Evolutionary conservation across 768 basidiomycete species (phyloP).

Genomic region (Suillus spraguei): DNA sequence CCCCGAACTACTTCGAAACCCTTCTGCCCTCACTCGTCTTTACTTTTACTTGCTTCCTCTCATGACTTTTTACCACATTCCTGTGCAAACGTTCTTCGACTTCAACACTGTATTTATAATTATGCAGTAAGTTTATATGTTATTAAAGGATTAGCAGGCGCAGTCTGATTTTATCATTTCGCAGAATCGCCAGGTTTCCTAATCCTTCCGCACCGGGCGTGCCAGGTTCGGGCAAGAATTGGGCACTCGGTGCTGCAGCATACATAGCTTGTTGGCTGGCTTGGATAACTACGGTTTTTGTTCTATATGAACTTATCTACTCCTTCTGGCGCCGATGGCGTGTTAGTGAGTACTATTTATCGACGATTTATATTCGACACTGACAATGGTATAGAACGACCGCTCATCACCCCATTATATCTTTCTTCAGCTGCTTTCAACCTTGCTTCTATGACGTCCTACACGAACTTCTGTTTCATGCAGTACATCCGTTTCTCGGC

Average conservation of each 20-base stretch:
- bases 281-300: conserved; percentile 71
- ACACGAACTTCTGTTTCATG: conserved; percentile 83
- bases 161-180: conserved; percentile 6
- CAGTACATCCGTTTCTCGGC: conserved; percentile 77
- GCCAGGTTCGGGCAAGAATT: conserved; percentile 72
- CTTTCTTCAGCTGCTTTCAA: conserved; percentile 79
- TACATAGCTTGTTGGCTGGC: conserved; percentile 82
- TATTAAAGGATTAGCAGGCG: background rate
- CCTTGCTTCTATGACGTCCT: conserved; percentile 76
- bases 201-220: conserved; percentile 69
- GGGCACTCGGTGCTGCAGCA: conserved; percentile 81
- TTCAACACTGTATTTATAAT: conserved; percentile 87
- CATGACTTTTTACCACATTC: conserved; percentile 70
- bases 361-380: conserved; percentile 22
- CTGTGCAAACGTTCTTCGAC: conserved; percentile 83
- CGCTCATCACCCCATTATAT: conserved; percentile 81
- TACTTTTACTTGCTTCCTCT: conserved; percentile 75
- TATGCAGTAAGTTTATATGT: conserved; percentile 65
- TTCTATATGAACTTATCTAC: conserved; percentile 78
- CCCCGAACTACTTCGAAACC: conserved; percentile 65
- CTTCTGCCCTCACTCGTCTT: conserved; percentile 52
- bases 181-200: conserved; percentile 75
- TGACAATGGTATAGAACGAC: conserved; percentile 61
- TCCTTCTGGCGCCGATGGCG: conserved; percentile 79
- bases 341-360: conserved; percentile 58